phyloP scores from a whole-genome alignment of 352 stramenopile genomes.

The Pythium rhizo-oryzae region DNA sequence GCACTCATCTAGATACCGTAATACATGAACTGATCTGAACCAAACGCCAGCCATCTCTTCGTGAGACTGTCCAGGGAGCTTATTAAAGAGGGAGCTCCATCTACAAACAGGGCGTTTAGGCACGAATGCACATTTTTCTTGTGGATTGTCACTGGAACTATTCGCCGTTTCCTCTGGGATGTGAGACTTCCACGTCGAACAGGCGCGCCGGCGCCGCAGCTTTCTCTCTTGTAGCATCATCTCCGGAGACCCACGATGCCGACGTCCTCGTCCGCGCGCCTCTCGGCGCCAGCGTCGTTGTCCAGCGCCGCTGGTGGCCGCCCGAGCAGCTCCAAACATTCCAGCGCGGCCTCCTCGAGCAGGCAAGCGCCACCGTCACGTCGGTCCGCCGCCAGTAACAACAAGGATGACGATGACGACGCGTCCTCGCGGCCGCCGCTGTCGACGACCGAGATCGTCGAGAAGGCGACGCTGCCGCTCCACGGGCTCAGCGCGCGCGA shows the following conservation, averaged over 20 bases:
- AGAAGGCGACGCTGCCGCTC: constrained; percentile 44
- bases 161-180: neutral
- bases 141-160: neutral
- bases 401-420: constrained; percentile 8
- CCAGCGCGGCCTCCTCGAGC: neutral
- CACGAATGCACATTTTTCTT: no score
- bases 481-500: constrained; percentile 33
- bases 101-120: no score
- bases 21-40: no score
- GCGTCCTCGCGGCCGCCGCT: constrained; percentile 10
- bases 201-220: neutral
- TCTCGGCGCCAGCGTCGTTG: neutral
- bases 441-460: constrained; percentile 43
- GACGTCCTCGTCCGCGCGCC: constrained; percentile 17
- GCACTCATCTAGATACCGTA: constrained; percentile 48
- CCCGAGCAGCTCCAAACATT: neutral
- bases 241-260: constrained; percentile 1
- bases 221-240: neutral
- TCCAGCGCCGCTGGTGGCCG: neutral
- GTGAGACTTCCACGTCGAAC: neutral
- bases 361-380: neutral
- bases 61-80: constrained; percentile 15
- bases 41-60: neutral
- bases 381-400: neutral
- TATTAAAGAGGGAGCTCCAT: no score